These are phyloP conservation scores for Metarhizium brunneum DNA, from an alignment of 2,329 filamentous ascomycete species.

Conservation along the genomic window DNA sequence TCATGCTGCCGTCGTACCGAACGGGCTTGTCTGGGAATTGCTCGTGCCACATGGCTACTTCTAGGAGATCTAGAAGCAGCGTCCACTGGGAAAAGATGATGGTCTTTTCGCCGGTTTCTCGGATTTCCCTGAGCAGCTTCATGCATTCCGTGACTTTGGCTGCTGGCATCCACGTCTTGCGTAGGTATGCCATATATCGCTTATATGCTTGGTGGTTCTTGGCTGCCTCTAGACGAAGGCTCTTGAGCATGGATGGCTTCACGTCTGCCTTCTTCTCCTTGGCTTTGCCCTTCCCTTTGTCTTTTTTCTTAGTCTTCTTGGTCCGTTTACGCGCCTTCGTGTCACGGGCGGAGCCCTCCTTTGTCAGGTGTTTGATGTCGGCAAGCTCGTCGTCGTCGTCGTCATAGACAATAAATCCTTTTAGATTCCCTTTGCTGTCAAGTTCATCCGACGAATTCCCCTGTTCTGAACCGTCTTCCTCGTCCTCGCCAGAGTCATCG, in stretches of 20 bases:
- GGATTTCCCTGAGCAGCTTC: constrained; percentile 59
- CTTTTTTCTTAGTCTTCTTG: constrained; percentile 8
- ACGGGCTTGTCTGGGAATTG: constrained; percentile 51
- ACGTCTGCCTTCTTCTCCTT: constrained; percentile 34
- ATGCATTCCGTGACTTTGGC: constrained; percentile 77
- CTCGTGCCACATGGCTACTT: constrained; percentile 60
- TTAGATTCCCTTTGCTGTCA: constrained; percentile 24
- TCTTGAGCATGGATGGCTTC: constrained; percentile 47
- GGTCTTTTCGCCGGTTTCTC: constrained; percentile 55
- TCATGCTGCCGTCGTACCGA: constrained; percentile 78
- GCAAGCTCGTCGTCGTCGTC: constrained; percentile 15
- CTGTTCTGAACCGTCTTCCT: constrained; percentile 10
- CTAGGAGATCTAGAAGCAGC: constrained; percentile 61
- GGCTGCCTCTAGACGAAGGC: constrained; percentile 55
- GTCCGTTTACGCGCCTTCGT: constrained; percentile 2
- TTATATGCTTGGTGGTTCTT: constrained; percentile 56
- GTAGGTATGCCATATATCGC: constrained; percentile 60
- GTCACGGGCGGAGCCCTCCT: constrained; percentile 10
- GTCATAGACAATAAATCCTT: constrained; percentile 18
- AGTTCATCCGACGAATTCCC: constrained; percentile 13
- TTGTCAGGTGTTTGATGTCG: not conserved
- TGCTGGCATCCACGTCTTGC: constrained; percentile 62
- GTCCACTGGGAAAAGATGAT: constrained; percentile 77
- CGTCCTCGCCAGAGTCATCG: constrained; percentile 20
- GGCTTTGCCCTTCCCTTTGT: constrained; percentile 19